phyloP scores from a whole-genome alignment of 345 rosid genomes.

The Hypericum perforatum region DNA sequence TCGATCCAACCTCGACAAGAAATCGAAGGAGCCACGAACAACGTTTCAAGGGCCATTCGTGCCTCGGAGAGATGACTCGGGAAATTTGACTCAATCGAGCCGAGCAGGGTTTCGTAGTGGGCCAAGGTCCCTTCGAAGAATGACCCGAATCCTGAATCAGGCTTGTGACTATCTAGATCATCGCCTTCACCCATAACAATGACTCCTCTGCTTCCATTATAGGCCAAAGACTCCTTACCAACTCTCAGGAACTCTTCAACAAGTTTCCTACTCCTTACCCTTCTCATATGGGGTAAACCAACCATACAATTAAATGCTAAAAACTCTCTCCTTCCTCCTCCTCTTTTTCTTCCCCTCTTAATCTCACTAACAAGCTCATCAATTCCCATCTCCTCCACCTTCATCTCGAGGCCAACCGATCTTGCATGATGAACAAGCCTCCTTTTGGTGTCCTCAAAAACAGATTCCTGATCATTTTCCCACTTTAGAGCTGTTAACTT shows the following conservation, averaged over 20 bases:
- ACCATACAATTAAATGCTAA: constrained; percentile 19
- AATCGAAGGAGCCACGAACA: constrained; percentile 32
- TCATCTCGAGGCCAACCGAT: constrained; percentile 9
- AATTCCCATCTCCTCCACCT: constrained; percentile 14
- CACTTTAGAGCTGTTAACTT: constrained; percentile 17
- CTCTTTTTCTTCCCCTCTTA: constrained; percentile 1
- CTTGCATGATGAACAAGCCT: constrained; percentile 7
- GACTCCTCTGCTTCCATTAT: constrained; percentile 12
- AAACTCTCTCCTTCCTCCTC: constrained; percentile 14
- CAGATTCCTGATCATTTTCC: constrained; percentile 2
- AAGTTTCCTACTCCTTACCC: neutral
- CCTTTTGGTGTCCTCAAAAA: constrained; percentile 18
- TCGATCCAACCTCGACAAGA: constrained; percentile 26
- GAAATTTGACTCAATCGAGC: constrained; percentile 30
- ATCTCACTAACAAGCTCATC: constrained; percentile 11
- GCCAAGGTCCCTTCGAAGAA: constrained; percentile 22
- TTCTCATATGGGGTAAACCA: constrained; percentile 19
- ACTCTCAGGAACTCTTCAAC: neutral
- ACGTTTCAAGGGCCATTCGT: constrained; percentile 35
- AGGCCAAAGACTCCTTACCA: neutral
- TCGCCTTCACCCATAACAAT: constrained; percentile 33
- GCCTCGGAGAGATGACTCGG: constrained; percentile 24
- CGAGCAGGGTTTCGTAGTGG: constrained; percentile 28
- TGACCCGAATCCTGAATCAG: constrained; percentile 18
- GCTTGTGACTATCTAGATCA: constrained; percentile 1